These are phyloP conservation scores for Tetramitus jugosus DNA, from an alignment of 208 protist genomes.

Conservation along the genomic window DNA sequence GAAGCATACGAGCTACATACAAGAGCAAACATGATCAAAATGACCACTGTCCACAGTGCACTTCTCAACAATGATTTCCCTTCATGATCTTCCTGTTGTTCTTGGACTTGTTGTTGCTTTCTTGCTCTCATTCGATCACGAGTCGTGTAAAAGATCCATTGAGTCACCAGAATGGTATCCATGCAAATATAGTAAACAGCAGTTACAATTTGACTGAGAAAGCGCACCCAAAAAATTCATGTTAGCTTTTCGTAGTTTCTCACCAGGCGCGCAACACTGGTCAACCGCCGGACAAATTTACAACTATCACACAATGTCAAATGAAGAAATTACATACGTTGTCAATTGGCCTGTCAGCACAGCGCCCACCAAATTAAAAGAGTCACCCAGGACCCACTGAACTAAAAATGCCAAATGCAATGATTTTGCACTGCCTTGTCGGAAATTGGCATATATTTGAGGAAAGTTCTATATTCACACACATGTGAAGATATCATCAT, in stretches of 20 bases:
- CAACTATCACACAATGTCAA: no score
- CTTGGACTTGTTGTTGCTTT: neutral
- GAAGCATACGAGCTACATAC: no score
- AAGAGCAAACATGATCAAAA: no score
- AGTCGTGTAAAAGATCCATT: constrained; percentile 6
- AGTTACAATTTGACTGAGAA: neutral
- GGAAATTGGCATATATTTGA: constrained; percentile 5
- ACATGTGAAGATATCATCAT: no score
- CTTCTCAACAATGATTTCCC: neutral
- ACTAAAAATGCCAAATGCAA: neutral
- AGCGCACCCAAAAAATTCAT: no score
- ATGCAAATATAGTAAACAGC: constrained; percentile 16
- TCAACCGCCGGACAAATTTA: no score
- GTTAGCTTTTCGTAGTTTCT: no score
- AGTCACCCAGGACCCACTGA: constrained; percentile 13
- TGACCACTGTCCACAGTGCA: neutral
- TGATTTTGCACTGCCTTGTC: neutral
- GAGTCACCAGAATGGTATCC: constrained; percentile 2
- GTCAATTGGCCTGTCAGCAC: neutral
- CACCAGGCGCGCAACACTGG: no score
- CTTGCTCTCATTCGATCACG: no score
- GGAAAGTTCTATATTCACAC: no score
- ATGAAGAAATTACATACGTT: no score
- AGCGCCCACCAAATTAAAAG: constrained; percentile 13
- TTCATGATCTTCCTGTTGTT: neutral